Conservation (phyloP, 441 rosid species). For the Breynia disticha region DNA sequence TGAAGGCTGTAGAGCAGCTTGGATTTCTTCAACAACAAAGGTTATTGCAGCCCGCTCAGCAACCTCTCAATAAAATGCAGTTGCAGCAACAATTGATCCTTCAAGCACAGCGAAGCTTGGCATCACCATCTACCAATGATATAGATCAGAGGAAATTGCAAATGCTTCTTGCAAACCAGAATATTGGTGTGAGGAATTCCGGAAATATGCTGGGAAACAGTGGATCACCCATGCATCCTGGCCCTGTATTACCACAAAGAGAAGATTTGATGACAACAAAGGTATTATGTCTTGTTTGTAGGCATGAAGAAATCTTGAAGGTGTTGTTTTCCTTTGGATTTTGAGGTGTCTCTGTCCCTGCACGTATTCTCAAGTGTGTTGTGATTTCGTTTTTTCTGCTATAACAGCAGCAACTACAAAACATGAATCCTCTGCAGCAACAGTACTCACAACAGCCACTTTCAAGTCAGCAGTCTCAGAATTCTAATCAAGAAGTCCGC, state of each 20-base stretch:
- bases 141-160: conserved; percentile 54
- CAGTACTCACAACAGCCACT: conserved; percentile 44
- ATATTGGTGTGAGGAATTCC: conserved; percentile 48
- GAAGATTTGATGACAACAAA: conserved; percentile 53
- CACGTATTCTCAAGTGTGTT: not conserved
- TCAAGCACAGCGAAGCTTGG: conserved; percentile 66
- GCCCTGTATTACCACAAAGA: conserved; percentile 40
- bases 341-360: not conserved
- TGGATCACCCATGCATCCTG: conserved; percentile 48
- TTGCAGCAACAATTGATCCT: conserved; percentile 72
- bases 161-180: conserved; percentile 56
- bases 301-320: not conserved
- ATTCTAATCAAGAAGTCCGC: conserved; percentile 40
- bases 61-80: conserved; percentile 57
- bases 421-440: conserved; percentile 34
- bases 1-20: conserved; percentile 72
- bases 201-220: conserved; percentile 49
- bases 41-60: conserved; percentile 68
- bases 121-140: conserved; percentile 56
- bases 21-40: conserved; percentile 65
- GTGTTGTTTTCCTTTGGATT: not conserved
- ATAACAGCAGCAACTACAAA: conserved; percentile 31
- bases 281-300: conserved; percentile 23
- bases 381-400: conserved; percentile 17
- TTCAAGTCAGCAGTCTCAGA: conserved; percentile 54